Conservation (phyloP, 2,329 filamentous ascomycete species). For the Aspergillus ochraceoroseus region DNA sequence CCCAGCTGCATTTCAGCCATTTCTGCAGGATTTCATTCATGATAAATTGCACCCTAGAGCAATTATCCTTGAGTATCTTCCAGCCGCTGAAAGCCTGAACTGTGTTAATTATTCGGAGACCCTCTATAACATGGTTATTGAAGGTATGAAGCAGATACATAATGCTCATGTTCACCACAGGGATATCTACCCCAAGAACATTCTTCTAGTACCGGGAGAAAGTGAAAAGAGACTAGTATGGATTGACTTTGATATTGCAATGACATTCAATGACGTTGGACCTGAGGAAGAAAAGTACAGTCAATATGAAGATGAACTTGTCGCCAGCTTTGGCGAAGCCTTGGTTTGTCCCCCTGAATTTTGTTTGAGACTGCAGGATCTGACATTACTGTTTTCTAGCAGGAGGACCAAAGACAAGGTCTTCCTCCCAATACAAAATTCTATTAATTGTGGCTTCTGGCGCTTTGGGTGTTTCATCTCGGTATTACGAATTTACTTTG, state of each 20-base stretch:
- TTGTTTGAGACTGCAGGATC: too few relatives aligned
- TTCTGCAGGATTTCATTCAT: constrained; percentile 9
- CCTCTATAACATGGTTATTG: constrained; percentile 17
- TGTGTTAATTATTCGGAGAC: constrained; percentile 22
- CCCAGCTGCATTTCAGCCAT: constrained; percentile 10
- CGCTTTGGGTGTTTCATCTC: too few relatives aligned
- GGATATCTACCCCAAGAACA: constrained; percentile 27
- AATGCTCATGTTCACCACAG: constrained; percentile 21
- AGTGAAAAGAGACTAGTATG: constrained; percentile 18
- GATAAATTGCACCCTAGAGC: constrained; percentile 22
- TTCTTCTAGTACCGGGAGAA: constrained; percentile 22
- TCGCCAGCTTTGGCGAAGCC: too few relatives aligned
- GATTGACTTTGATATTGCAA: constrained; percentile 27
- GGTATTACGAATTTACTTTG: too few relatives aligned
- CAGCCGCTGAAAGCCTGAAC: constrained; percentile 20
- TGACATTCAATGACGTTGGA: too few relatives aligned
- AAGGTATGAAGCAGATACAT: constrained; percentile 23
- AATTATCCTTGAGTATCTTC: constrained; percentile 28
- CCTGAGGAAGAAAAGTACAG: too few relatives aligned
- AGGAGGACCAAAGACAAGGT: too few relatives aligned
- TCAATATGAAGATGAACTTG: too few relatives aligned
- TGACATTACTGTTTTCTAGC: too few relatives aligned
- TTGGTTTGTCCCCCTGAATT: too few relatives aligned
- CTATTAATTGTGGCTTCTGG: too few relatives aligned
- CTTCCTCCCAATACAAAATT: too few relatives aligned